Evolutionary conservation across 805 yeast species (phyloP).

Genomic region (Debaryomyces maramus): DNA sequence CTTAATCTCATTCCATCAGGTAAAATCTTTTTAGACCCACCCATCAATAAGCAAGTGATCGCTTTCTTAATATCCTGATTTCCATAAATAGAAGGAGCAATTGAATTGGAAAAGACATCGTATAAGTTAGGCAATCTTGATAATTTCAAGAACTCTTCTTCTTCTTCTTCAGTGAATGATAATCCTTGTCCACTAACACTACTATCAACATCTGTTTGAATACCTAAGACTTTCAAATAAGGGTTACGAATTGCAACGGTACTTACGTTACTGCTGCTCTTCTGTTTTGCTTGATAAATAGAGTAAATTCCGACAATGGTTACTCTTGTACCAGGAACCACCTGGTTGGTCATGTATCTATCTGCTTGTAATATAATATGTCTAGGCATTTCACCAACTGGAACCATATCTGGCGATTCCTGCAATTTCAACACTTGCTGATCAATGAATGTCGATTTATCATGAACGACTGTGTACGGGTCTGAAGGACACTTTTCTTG

Average conservation of each 20-base stretch:
- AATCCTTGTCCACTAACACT: constrained; percentile 57
- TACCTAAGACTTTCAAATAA: constrained; percentile 81
- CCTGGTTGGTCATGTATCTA: constrained; percentile 82
- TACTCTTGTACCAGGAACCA: constrained; percentile 94
- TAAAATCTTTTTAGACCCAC: constrained; percentile 87
- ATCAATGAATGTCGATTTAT: constrained; percentile 88
- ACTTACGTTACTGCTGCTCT: constrained; percentile 43
- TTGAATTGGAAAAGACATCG: constrained; percentile 79
- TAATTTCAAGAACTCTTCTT: constrained; percentile 80
- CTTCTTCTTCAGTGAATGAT: constrained; percentile 87
- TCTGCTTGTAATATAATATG: constrained; percentile 86
- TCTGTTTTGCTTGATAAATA: constrained; percentile 72
- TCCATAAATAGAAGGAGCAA: constrained; percentile 97
- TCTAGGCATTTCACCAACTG: constrained; percentile 98
- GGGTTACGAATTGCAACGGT: constrained; percentile 94
- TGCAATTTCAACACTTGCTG: constrained; percentile 93
- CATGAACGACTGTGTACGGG: constrained; percentile 92
- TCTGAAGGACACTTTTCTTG: constrained; percentile 79
- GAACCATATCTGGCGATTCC: constrained; percentile 98
- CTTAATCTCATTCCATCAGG: constrained; percentile 97
- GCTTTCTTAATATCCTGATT: constrained; percentile 91
- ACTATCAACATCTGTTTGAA: constrained; percentile 78
- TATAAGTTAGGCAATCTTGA: constrained; percentile 84
- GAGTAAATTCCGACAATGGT: constrained; percentile 91
- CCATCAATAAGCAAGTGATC: constrained; percentile 86